Percentiles rank a stretch among this genome's conserved stretches.
phyloP scores from a whole-genome alignment of 768 basidiomycete genomes.

The Lactarius hengduanensis region DNA sequence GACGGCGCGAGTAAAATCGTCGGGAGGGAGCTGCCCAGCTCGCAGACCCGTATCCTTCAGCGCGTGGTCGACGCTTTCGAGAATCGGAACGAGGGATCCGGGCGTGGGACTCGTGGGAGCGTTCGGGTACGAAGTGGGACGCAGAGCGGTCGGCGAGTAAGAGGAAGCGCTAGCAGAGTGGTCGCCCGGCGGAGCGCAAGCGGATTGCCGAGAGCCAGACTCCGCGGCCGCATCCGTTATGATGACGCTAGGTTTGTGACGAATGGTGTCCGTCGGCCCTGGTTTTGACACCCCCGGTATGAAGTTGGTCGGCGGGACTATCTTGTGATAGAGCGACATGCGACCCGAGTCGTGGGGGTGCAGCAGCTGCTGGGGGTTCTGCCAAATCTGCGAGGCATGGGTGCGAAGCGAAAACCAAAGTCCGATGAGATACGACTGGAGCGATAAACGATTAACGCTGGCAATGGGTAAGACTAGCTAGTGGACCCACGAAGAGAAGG shows the following conservation, averaged over 20 bases:
- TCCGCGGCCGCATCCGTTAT: slow-evolving; percentile 29
- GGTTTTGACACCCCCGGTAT: slow-evolving; percentile 31
- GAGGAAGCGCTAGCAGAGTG: slow-evolving; percentile 4
- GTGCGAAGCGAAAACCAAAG: slow-evolving; percentile 99
- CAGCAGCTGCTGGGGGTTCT: slow-evolving; percentile 86
- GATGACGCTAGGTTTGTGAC: slow-evolving; percentile 48
- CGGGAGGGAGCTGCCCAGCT: slow-evolving; percentile 60
- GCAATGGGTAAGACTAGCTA: slow-evolving; percentile 10
- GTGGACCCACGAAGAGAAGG: slow-evolving; percentile 74
- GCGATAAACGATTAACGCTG: slow-evolving; percentile 15
- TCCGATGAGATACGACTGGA: slow-evolving; percentile 92
- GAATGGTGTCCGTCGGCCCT: slow-evolving; percentile 30
- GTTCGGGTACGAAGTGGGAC: slow-evolving; percentile 58
- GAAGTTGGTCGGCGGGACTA: slow-evolving; percentile 40
- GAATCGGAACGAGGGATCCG: slow-evolving; percentile 54
- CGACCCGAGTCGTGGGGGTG: slow-evolving; percentile 51
- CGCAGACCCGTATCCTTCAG: slow-evolving; percentile 58
- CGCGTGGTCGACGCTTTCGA: slow-evolving; percentile 77
- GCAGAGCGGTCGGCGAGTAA: not conserved
- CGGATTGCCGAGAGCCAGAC: slow-evolving; percentile 8
- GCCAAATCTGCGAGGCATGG: slow-evolving; percentile 98
- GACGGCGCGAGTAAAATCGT: slow-evolving; percentile 91
- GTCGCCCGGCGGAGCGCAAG: not conserved
- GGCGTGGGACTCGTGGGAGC: slow-evolving; percentile 35
- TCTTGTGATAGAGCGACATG: slow-evolving; percentile 63